phyloP scores from a whole-genome alignment of 176 grass and related monocot species.

The Oryza meridionalis region DNA sequence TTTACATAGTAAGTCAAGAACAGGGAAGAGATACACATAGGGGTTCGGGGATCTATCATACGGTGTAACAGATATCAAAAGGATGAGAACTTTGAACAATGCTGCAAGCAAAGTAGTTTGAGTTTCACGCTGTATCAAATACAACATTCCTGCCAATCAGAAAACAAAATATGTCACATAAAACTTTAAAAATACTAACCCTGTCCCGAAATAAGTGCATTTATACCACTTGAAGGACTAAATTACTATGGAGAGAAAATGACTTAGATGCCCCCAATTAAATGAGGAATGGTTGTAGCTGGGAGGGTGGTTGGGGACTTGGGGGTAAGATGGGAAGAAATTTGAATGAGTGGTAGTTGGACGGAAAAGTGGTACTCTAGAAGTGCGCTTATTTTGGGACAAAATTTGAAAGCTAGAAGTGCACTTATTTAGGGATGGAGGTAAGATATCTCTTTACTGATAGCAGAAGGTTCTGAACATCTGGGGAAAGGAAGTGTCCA shows the following conservation, averaged over 20 bases:
- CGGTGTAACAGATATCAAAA: slow-evolving; percentile 94
- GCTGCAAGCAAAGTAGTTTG: slow-evolving; percentile 58
- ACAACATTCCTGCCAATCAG: slow-evolving; percentile 67
- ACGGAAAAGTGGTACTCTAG: too few species aligned
- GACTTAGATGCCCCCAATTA: too few species aligned
- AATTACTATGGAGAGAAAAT: too few species aligned
- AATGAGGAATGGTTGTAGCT: too few species aligned
- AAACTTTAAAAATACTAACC: slow-evolving; percentile 8
- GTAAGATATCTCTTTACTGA: background rate
- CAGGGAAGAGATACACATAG: slow-evolving; percentile 26
- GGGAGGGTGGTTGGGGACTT: too few species aligned
- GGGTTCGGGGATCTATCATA: slow-evolving; percentile 46
- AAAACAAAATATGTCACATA: slow-evolving; percentile 30
- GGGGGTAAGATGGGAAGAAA: too few species aligned
- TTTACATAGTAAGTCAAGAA: slow-evolving; percentile 25
- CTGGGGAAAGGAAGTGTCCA: background rate
- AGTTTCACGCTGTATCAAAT: slow-evolving; percentile 85
- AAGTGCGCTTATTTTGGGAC: too few species aligned
- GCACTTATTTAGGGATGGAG: too few species aligned
- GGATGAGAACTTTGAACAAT: slow-evolving; percentile 75
- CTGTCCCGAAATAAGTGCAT: too few species aligned
- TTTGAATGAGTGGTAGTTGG: too few species aligned
- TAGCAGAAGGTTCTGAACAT: background rate
- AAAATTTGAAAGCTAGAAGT: too few species aligned
- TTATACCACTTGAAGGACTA: too few species aligned